Conservation (phyloP, 345 rosid species). For the Syzygium aromaticum region DNA sequence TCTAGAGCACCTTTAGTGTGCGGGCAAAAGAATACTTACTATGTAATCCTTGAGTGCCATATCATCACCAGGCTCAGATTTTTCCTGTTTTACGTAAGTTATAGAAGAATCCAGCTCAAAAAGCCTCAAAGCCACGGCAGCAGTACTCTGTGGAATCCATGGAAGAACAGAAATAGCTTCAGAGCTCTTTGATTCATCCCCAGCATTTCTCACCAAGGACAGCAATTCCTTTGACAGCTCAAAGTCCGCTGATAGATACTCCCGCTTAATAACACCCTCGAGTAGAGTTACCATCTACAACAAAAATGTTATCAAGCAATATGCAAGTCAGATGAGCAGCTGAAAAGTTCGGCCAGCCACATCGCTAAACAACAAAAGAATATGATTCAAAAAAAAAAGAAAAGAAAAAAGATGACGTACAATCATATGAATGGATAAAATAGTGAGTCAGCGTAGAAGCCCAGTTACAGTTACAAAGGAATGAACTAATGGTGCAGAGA, state of each 20-base stretch:
- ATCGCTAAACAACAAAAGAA: background rate
- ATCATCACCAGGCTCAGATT: slow-evolving; percentile 40
- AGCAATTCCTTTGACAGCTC: slow-evolving; percentile 68
- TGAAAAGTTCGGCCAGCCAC: background rate
- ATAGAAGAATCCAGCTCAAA: slow-evolving; percentile 69
- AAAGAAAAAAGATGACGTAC: background rate
- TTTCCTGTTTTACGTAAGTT: slow-evolving; percentile 44
- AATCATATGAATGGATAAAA: background rate
- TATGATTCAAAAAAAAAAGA: background rate
- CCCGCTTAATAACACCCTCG: slow-evolving; percentile 69
- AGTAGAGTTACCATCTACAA: slow-evolving; percentile 61
- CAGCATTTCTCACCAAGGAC: slow-evolving; percentile 16
- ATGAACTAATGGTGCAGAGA: background rate
- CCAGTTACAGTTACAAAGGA: background rate
- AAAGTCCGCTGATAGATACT: slow-evolving; percentile 44
- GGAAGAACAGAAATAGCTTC: slow-evolving; percentile 59
- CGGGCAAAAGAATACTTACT: slow-evolving; percentile 32
- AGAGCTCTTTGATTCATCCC: slow-evolving; percentile 15
- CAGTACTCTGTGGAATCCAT: slow-evolving; percentile 90
- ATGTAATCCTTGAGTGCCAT: slow-evolving; percentile 27
- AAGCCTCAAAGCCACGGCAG: slow-evolving; percentile 86
- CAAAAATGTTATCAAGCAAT: background rate
- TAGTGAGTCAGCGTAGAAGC: background rate
- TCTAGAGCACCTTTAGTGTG: background rate
- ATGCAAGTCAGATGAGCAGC: background rate